Evolutionary conservation across 73 alveolate genomes (phyloP).

Genomic region (Symbiodinium natans): DNA sequence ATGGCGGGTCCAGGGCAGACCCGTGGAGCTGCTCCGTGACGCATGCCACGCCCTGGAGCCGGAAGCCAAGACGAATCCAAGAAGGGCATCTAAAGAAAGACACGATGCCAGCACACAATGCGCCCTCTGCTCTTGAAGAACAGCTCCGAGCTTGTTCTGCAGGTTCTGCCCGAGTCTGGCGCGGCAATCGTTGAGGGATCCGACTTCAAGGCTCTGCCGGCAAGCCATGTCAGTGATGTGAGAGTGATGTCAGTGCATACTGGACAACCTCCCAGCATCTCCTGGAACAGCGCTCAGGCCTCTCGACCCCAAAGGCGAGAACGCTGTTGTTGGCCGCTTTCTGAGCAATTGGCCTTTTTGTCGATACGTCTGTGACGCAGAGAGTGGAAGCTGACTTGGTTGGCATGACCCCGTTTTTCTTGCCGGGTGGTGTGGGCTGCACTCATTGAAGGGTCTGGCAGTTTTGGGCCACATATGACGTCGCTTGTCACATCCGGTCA

Average conservation of each 20-base stretch:
- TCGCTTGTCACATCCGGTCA: too few relatives aligned
- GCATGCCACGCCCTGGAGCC: conserved; percentile 66
- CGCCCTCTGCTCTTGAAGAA: too few relatives aligned
- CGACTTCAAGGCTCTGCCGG: background rate
- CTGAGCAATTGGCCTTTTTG: too few relatives aligned
- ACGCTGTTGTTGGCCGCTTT: background rate
- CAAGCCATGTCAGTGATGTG: background rate
- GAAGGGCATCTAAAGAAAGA: too few relatives aligned
- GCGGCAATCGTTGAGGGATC: conserved; percentile 48
- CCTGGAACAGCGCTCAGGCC: background rate
- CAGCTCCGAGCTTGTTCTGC: background rate
- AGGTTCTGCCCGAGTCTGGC: conserved; percentile 51
- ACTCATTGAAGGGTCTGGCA: too few relatives aligned
- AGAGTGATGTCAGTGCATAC: background rate
- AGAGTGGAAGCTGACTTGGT: too few relatives aligned
- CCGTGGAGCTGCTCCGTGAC: conserved; percentile 28
- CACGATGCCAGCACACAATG: too few relatives aligned
- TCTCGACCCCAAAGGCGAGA: background rate
- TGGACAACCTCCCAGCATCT: too few relatives aligned
- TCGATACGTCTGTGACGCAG: too few relatives aligned
- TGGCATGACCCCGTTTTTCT: too few relatives aligned
- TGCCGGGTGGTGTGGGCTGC: too few relatives aligned
- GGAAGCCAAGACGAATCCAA: background rate
- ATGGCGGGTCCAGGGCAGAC: conserved; percentile 72
- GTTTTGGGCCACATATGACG: too few relatives aligned